phyloP scores from a whole-genome alignment of 306 rosid genomes.

The Pachyrhizus erosus region DNA sequence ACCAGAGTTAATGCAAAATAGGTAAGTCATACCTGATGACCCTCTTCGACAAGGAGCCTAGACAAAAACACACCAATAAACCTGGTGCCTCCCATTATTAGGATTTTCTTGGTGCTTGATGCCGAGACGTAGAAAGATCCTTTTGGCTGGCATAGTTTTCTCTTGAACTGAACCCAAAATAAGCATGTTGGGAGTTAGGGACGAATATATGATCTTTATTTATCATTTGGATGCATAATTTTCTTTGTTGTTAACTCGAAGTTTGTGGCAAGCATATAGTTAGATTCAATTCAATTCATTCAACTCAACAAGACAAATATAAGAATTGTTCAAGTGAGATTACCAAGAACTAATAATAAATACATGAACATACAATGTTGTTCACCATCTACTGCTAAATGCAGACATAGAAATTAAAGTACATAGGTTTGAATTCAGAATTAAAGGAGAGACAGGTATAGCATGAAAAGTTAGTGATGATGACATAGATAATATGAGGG shows the following conservation, averaged over 20 bases:
- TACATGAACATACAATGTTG: conserved; percentile 7
- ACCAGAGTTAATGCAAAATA: background rate
- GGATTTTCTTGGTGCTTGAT: conserved; percentile 82
- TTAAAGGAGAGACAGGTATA: background rate
- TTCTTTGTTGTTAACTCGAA: background rate
- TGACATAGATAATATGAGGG: background rate
- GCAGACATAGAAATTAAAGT: background rate
- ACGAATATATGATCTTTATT: background rate
- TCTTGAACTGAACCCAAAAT: conserved; percentile 60
- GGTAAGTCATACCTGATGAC: conserved; percentile 74
- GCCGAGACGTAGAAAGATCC: conserved; percentile 73
- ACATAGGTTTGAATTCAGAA: background rate
- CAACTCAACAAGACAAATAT: background rate
- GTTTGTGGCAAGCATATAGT: background rate
- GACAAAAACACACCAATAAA: conserved; percentile 94
- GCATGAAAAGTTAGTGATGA: background rate
- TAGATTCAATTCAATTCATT: conserved; percentile 18
- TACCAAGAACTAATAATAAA: background rate
- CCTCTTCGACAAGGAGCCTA: conserved; percentile 90
- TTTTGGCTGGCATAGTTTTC: conserved; percentile 65
- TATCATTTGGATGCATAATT: background rate
- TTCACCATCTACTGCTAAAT: background rate
- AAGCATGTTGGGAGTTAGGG: background rate
- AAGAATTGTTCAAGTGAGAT: background rate
- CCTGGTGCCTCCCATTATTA: conserved; percentile 96